A percentile compares a stretch with the other conserved stretches of the same genome.
These are phyloP conservation scores for Meyerozyma athensensis DNA, from an alignment of 1,139 yeast genomes.

Conservation along the genomic window DNA sequence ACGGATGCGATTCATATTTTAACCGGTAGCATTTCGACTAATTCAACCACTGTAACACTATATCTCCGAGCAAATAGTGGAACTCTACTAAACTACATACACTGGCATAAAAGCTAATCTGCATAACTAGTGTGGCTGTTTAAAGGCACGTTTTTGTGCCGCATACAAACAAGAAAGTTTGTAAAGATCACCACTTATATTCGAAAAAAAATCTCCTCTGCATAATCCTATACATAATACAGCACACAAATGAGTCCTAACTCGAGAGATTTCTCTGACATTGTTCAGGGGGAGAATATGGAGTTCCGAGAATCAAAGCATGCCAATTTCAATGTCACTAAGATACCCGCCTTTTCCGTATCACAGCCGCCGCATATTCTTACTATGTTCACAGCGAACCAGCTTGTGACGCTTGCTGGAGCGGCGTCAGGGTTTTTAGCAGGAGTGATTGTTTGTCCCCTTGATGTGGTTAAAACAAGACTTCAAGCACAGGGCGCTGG, in stretches of 20 bases:
- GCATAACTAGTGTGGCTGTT: background rate
- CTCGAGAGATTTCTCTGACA: constrained; percentile 30
- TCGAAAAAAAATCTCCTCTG: background rate
- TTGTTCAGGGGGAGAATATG: constrained; percentile 37
- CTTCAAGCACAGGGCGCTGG: constrained; percentile 41
- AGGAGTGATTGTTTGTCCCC: constrained; percentile 44
- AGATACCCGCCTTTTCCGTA: constrained; percentile 5
- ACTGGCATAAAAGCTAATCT: background rate
- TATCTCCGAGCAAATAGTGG: too few relatives aligned
- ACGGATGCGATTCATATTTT: background rate
- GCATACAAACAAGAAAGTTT: background rate
- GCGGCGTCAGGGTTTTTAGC: constrained; percentile 46
- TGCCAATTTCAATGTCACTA: constrained; percentile 7
- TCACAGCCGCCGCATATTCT: constrained; percentile 20
- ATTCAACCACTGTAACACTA: background rate
- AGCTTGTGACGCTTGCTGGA: constrained; percentile 39
- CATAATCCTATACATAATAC: background rate
- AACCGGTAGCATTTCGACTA: background rate
- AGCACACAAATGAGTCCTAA: background rate
- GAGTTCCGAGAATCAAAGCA: constrained; percentile 27
- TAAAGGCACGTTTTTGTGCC: constrained; percentile 1
- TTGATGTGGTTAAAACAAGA: constrained; percentile 44
- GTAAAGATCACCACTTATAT: background rate
- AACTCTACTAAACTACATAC: background rate
- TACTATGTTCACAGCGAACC: constrained; percentile 24